Evolutionary conservation across 768 basidiomycete species (phyloP).

Genomic region (Vishniacozyma victoriae): DNA sequence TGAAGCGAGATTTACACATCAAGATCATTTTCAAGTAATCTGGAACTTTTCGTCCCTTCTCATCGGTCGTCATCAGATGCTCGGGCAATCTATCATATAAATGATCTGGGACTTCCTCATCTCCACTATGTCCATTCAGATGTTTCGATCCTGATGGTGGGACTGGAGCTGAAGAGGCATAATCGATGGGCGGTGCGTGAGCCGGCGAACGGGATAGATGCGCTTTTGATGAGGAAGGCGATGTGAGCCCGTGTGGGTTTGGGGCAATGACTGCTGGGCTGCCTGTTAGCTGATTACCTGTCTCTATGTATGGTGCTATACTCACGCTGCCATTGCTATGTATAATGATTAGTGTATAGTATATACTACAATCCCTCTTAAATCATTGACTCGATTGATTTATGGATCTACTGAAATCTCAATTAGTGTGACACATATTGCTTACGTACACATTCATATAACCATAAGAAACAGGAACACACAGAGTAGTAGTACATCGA

Average conservation of each 20-base stretch:
- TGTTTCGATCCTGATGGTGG: conserved; percentile 34
- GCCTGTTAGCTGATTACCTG: no score
- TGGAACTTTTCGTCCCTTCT: conserved; percentile 26
- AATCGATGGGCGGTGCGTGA: conserved; percentile 36
- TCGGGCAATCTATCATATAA: conserved; percentile 44
- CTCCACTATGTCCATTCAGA: conserved; percentile 18
- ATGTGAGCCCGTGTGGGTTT: not conserved
- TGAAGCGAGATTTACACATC: conserved; percentile 36
- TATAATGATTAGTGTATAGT: no score
- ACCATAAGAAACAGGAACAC: no score
- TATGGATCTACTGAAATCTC: no score
- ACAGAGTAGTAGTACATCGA: no score
- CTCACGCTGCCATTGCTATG: no score
- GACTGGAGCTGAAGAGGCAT: conserved; percentile 44
- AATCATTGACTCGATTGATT: no score
- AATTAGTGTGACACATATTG: no score
- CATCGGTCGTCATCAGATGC: conserved; percentile 26
- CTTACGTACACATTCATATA: no score
- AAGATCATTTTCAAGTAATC: conserved; percentile 46
- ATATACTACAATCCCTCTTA: no score
- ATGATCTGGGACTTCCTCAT: conserved; percentile 44
- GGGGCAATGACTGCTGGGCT: no score
- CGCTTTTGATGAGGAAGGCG: conserved; percentile 6
- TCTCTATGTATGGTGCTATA: no score
- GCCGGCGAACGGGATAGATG: conserved; percentile 10